These are phyloP conservation scores for Claviceps humidiphila DNA, from an alignment of 2,329 filamentous ascomycete genomes.

Conservation along the genomic window DNA sequence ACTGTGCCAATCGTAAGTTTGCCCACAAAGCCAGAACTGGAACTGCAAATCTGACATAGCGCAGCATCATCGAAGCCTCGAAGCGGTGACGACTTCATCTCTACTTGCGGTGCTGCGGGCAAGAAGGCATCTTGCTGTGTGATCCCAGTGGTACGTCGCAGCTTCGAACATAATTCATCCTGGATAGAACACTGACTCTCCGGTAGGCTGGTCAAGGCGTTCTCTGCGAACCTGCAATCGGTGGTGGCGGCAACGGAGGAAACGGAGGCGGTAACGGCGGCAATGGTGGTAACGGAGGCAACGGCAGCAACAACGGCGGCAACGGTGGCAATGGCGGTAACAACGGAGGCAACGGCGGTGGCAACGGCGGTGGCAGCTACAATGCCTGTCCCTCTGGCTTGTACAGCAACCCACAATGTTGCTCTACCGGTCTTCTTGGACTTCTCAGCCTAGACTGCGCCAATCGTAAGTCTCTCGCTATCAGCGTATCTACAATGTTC, in stretches of 20 bases:
- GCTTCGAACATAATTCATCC: no score
- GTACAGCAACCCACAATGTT: conserved; percentile 8
- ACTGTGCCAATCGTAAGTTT: conserved; percentile 22
- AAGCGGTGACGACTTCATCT: conserved; percentile 3
- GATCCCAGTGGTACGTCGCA: conserved; percentile 4
- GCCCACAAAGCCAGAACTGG: rapidly evolving
- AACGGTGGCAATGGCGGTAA: not conserved
- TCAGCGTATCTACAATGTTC: not conserved
- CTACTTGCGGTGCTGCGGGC: conserved; percentile 1
- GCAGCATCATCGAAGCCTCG: not conserved
- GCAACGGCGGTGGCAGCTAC: not conserved
- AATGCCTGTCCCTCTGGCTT: conserved; percentile 2
- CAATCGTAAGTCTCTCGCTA: conserved; percentile 5
- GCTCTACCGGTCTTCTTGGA: conserved; percentile 4
- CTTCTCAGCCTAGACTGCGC: conserved; percentile 5
- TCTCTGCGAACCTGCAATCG: not conserved
- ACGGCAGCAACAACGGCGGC: not conserved
- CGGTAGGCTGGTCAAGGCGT: not conserved
- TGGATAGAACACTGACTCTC: not conserved
- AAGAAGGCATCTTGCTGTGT: conserved; percentile 7
- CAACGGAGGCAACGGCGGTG: not conserved
- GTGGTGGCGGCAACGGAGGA: not conserved
- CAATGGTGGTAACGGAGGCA: not conserved
- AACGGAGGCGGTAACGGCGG: not conserved
- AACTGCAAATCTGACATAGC: not conserved